Evolutionary conservation across 257 asterid species (phyloP).

Genomic region (Forsythia viridissima): DNA sequence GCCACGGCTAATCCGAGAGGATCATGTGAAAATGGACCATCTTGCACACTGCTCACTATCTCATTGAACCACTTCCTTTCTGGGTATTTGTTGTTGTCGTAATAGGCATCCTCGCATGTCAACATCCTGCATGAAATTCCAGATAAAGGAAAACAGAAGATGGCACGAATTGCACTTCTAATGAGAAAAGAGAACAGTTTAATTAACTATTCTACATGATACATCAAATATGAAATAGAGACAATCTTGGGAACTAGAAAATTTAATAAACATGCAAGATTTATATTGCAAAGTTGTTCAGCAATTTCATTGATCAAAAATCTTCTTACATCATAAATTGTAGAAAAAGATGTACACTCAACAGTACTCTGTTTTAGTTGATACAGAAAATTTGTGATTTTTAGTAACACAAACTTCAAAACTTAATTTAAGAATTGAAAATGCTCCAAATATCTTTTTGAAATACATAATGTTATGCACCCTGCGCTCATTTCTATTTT

Average conservation of each 20-base stretch:
- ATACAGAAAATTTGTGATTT: background rate
- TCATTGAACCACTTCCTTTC: slow-evolving; percentile 41
- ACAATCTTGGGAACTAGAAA: background rate
- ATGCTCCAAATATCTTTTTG: background rate
- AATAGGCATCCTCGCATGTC: slow-evolving; percentile 88
- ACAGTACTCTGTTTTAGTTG: background rate
- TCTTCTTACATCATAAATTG: background rate
- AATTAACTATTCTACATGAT: background rate
- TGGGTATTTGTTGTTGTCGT: slow-evolving; percentile 42
- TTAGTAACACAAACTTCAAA: background rate
- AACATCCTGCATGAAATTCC: slow-evolving; percentile 65
- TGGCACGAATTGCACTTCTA: background rate
- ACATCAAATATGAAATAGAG: slow-evolving; percentile 4
- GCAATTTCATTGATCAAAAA: background rate
- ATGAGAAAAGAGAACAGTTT: background rate
- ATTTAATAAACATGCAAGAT: background rate
- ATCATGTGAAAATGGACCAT: slow-evolving; percentile 58
- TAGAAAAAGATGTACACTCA: background rate
- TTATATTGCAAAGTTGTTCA: background rate
- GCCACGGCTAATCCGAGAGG: slow-evolving; percentile 85
- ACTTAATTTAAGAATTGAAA: background rate
- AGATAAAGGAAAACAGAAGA: background rate
- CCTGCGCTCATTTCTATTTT: background rate
- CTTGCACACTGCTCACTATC: slow-evolving; percentile 42
- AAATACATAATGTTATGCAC: background rate